Evolutionary conservation across 2,329 filamentous ascomycete species (phyloP), one percentile per base, ranked within the genome.

Genomic region (Metarhizium album): DNA sequence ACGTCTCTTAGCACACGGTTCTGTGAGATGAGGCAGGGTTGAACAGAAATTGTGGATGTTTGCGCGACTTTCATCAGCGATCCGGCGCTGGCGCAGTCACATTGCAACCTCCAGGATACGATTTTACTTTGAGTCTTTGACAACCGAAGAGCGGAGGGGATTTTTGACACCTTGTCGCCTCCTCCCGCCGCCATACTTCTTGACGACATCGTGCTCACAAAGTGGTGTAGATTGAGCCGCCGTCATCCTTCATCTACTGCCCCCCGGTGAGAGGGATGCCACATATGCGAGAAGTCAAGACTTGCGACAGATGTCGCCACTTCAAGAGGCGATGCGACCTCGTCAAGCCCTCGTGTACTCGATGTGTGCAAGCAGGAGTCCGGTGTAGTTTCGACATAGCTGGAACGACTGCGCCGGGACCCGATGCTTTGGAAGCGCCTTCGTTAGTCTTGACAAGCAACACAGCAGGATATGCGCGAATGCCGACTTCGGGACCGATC

Each of bases 281-380:
- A 35, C 63, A 60, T 51, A 60, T 62, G 58, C 63, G 64, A 46
- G 64, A 67, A 55, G 61, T 67, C 52, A 67, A 62, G 58, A 66
- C 65, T 33, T 67, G 65, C 56, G 62, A 64, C 49, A 63, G 65
- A 47, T 67, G 65, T 52, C 64, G 65, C 47, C 63, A 65, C 46
- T 66, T 65, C 55, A 67, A 67, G 54, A 62, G 65, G 42, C 60
- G 64, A 45, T 67, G 65, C 55, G 65, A 67, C 48, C 60, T 66
- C 11, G 51, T 64, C 40, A 66, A 65, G 54, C 65, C 64, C 9
- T 59, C 64, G 2, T 67, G 65, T 53, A 61, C 64, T 7, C 61
- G 65, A 40, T 67, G 65, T 50, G 52, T 64, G 3, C 62, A 66
- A 48, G 64, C 64, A 3, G 59, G 62, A 23, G 59, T 65, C 20